Conservation (phyloP, 495 filamentous ascomycete species). For the Opeltia flavorubescens region DNA sequence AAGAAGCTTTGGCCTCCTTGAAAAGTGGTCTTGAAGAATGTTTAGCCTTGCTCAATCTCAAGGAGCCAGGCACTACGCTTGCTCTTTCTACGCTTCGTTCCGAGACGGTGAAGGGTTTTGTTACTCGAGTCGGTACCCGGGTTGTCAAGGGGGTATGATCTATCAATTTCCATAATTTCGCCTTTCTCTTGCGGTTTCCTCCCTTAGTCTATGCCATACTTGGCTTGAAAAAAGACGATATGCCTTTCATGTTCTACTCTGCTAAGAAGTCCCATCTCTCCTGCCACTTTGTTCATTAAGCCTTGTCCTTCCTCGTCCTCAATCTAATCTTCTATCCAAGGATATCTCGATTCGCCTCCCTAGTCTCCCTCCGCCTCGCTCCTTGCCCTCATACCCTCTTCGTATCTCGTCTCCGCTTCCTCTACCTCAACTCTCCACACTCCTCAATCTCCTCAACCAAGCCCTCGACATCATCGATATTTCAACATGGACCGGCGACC, state of each 20-base stretch:
- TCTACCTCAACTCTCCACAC: slow-evolving; percentile 53
- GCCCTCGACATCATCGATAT: slow-evolving; percentile 67
- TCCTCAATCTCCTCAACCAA: slow-evolving; percentile 61
- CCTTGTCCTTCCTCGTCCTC: background rate
- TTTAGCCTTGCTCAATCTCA: slow-evolving; percentile 62
- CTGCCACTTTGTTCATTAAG: background rate
- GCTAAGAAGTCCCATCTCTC: background rate
- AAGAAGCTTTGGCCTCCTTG: slow-evolving; percentile 60
- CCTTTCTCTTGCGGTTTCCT: background rate
- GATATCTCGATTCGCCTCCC: slow-evolving; percentile 36
- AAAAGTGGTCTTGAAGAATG: slow-evolving; percentile 84
- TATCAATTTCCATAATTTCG: slow-evolving; percentile 1
- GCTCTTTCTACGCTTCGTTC: slow-evolving; percentile 76
- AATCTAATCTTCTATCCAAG: background rate
- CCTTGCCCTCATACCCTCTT: slow-evolving; percentile 23
- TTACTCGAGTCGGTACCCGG: slow-evolving; percentile 65
- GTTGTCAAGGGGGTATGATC: slow-evolving; percentile 54
- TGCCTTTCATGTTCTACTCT: background rate
- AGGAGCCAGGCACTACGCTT: slow-evolving; percentile 72
- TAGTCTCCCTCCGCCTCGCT: slow-evolving; percentile 34
- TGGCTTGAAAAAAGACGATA: background rate
- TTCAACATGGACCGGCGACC: slow-evolving; percentile 50
- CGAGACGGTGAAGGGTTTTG: slow-evolving; percentile 80
- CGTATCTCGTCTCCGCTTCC: slow-evolving; percentile 33
- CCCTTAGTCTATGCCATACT: background rate